Evolutionary conservation across 805 yeast species (phyloP).

Genomic region (Candida fluviatilis): DNA sequence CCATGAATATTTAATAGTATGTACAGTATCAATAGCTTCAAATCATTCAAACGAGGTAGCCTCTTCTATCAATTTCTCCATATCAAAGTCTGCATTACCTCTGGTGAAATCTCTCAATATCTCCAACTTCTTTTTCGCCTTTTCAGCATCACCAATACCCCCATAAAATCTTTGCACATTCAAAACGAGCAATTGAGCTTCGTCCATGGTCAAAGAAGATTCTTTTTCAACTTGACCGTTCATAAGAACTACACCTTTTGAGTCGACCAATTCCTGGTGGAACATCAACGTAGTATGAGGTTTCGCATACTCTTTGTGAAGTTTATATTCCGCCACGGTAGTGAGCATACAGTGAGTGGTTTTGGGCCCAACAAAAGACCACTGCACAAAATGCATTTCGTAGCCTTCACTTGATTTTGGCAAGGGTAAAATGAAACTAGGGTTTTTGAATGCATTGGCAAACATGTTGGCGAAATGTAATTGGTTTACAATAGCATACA

Average conservation of each 20-base stretch:
- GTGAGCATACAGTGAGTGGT: slow-evolving; percentile 90
- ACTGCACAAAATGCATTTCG: slow-evolving; percentile 91
- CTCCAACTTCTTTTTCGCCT: slow-evolving; percentile 44
- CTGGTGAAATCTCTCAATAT: slow-evolving; percentile 64
- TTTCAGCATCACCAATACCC: slow-evolving; percentile 44
- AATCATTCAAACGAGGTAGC: slow-evolving; percentile 63
- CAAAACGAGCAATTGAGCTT: slow-evolving; percentile 72
- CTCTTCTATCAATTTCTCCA: slow-evolving; percentile 65
- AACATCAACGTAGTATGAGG: slow-evolving; percentile 91
- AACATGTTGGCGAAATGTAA: slow-evolving; percentile 61
- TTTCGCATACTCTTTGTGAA: slow-evolving; percentile 86
- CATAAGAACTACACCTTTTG: slow-evolving; percentile 70
- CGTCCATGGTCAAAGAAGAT: slow-evolving; percentile 59
- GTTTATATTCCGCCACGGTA: slow-evolving; percentile 84
- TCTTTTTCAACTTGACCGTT: slow-evolving; percentile 80
- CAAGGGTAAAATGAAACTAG: slow-evolving; percentile 84
- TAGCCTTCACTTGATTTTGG: slow-evolving; percentile 55
- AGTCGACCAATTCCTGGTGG: slow-evolving; percentile 68
- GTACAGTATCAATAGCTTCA: slow-evolving; percentile 1
- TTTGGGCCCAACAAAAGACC: slow-evolving; percentile 81
- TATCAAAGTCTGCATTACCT: slow-evolving; percentile 63
- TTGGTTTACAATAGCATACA: slow-evolving; percentile 61
- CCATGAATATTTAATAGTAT: slow-evolving; percentile 10
- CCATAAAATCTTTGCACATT: slow-evolving; percentile 84
- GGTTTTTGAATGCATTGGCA: slow-evolving; percentile 65